Evolutionary conservation across 2,329 filamentous ascomycete species (phyloP), one percentile per base, ranked within the genome.

Genomic region (Alternaria triticimaculans): DNA sequence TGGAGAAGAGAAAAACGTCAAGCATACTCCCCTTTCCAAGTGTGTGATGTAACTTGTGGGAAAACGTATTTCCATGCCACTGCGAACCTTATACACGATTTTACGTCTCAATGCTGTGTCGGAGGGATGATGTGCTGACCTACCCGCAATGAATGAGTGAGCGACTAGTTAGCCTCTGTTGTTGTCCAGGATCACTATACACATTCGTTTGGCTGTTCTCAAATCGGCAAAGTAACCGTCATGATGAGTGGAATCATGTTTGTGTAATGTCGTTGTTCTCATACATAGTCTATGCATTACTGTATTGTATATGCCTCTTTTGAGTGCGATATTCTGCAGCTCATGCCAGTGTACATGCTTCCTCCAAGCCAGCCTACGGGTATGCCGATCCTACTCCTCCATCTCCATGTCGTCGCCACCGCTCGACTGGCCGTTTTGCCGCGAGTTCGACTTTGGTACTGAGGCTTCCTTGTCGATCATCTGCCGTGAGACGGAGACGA

Each of bases 401-500:
- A 63, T 63, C 15, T 80, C 78, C 45, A 77, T 76, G 44, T 79
- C 77, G 25, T 72, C 75, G 20, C 76, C 74, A 25, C 67, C 69
- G 11, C 66, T 66, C 10, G 71, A 66, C 20, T 70, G 70, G 26
- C 72, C 76, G 41, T 74, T 77, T 44, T 75, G 72, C 65, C 72
- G 65, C 12, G 64, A 55, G 49, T 72, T 76, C 6, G 73, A 65
- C 62, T 80, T 80, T 88, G 95, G 93, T 82, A 97, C 92, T 6
- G 94, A 96, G 4, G 96, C 96, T 82, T 99, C 96, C 84, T 98
- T 98, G 84, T 98, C 96, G 76, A 99, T 98, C 95, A 99, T 97
- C 82, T 98, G 96, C 80, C 95, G 88, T 69, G 94, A 96, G n/a
- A 99, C 94, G 4, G 94, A 93, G 12, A 99, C 96, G 69, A 99